phyloP scores from a whole-genome alignment of 768 basidiomycete species.

The Lentinula boryana region DNA sequence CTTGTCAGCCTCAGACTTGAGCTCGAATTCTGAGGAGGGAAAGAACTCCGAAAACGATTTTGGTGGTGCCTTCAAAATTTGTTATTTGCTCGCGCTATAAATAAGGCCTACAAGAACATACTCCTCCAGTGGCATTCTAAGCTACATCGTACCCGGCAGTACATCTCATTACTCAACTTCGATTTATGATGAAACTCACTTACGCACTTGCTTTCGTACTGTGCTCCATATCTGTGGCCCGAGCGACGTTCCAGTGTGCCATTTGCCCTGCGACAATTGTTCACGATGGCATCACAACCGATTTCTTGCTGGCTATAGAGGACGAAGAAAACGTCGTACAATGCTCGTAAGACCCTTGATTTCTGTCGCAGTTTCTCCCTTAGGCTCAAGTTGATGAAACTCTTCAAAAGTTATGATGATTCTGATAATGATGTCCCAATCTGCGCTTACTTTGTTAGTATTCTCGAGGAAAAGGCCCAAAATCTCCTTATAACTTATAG shows the following conservation, averaged over 20 bases:
- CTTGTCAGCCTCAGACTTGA: background rate
- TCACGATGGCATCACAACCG: background rate
- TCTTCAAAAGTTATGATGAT: background rate
- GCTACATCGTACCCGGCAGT: background rate
- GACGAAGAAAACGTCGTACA: background rate
- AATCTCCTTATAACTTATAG: background rate
- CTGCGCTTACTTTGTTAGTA: background rate
- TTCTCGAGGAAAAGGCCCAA: background rate
- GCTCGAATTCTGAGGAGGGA: background rate
- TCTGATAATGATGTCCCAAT: background rate
- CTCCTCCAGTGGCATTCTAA: background rate
- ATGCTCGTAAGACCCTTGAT: background rate
- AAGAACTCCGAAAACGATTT: too few species aligned
- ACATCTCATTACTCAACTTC: background rate
- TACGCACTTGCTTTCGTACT: background rate
- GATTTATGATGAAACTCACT: background rate
- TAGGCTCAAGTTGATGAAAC: background rate
- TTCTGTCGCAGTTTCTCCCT: background rate
- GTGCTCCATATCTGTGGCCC: background rate
- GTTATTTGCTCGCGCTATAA: background rate
- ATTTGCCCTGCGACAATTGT: background rate
- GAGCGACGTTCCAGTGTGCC: background rate
- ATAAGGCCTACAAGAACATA: background rate
- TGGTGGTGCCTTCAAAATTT: too few species aligned
- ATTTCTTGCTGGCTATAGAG: background rate